Evolutionary conservation across 805 yeast species (phyloP), one percentile per base, ranked within the genome.

Genomic region (Tetrapisispora arboricola): DNA sequence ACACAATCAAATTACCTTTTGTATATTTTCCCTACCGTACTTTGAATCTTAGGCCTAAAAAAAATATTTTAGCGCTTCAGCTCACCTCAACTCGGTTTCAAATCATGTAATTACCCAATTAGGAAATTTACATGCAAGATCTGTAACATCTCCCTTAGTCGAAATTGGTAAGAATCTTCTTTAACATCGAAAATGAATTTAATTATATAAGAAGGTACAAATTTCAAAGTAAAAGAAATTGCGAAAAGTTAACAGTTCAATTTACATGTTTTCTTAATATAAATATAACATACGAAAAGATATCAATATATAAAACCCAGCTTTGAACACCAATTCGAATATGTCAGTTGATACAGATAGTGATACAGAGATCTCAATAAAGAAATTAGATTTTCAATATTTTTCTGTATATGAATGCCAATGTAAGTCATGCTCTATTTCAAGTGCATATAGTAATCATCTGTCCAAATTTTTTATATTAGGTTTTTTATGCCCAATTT

Each of bases 401-500:
- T 8, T 28, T n/a, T 6, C 8, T 6, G 31, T 24, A 15, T 48
- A 44, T 39, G 3, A n/a, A 10, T 57, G 62, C 40, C 42, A 49
- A 32, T 57, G 62, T 41, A 33, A 36, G 3, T 50, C 60, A 26
- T 57, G 62, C 38, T 7, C 33, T 11, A 30, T 11, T 6, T 38
- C 49, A 19, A 20, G 24, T 12, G 30, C 34, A 11, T 29, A 37
- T 16, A 39, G 36, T 17, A 26, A 29, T 7, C 33, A 34, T 22
- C 6, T 51, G 15, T 40, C 47, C 4, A 42, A 46, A 17, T 32
- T 49, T 10, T 57, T 54, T 36, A 30, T 49, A 16, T 21, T 46
- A 4, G 64, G 64, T 1, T 40, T 55, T 15, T 10, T 57, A 10
- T 18, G 52, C 2, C 62, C 63, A 10, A 4, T 52, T 2, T 32